phyloP scores from a whole-genome alignment of 1,139 yeast species.

The Groenewaldozyma auringiensis region DNA sequence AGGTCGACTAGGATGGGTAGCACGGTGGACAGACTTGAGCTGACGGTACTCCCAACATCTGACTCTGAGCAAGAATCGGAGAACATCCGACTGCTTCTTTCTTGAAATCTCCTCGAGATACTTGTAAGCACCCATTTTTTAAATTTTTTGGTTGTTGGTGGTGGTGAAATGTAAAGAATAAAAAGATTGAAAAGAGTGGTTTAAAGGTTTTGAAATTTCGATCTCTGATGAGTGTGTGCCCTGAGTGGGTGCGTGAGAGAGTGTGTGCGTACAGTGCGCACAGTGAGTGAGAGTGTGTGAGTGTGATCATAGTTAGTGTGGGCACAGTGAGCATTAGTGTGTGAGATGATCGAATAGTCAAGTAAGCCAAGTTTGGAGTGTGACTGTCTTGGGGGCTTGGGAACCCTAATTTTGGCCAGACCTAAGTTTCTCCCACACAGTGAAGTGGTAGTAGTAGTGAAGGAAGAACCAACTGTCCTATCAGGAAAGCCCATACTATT shows the following conservation, averaged over 20 bases:
- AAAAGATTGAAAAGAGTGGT: background rate
- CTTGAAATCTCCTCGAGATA: constrained; percentile 98
- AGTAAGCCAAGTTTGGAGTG: background rate
- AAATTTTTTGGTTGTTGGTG: constrained; percentile 7
- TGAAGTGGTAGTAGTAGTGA: too few species aligned
- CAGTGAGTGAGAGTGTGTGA: too few species aligned
- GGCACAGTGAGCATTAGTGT: too few species aligned
- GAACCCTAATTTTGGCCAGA: background rate
- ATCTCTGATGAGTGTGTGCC: background rate
- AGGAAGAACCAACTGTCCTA: too few species aligned
- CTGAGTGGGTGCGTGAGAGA: too few species aligned
- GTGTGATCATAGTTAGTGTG: too few species aligned
- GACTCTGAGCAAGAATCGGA: constrained; percentile 98
- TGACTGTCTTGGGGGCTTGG: background rate
- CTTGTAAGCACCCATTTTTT: constrained; percentile 98
- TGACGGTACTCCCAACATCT: constrained; percentile 99
- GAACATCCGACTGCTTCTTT: constrained; percentile 99
- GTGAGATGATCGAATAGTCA: too few species aligned
- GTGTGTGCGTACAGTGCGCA: too few species aligned
- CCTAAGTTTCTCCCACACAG: too few species aligned
- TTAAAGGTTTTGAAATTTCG: too few species aligned
- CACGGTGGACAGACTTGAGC: constrained; percentile 98
- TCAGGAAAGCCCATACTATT: too few species aligned
- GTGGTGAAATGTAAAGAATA: constrained; percentile 6
- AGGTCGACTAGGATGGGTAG: constrained; percentile 98